Conservation (phyloP, 75 land plant species). For the Adiantum capillusveneris region DNA sequence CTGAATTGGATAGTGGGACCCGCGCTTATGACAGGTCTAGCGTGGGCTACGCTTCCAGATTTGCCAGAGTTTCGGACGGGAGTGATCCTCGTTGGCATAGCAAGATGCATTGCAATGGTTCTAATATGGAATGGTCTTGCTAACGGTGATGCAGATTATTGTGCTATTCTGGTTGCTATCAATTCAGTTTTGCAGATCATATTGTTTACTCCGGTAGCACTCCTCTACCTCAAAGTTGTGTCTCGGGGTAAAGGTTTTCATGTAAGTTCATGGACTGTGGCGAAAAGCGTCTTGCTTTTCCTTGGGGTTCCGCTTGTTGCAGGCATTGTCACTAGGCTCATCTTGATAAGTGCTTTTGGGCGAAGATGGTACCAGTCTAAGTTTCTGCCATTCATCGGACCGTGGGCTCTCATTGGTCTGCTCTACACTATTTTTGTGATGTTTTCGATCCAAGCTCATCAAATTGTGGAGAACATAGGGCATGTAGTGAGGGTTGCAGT, state of each 20-base stretch:
- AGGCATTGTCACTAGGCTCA: conserved; percentile 22
- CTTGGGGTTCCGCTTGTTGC: conserved; percentile 31
- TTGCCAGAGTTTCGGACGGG: conserved; percentile 31
- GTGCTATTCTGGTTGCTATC: conserved; percentile 35
- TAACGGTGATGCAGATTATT: conserved; percentile 25
- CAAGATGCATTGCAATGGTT: conserved; percentile 44
- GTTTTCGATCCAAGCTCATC: conserved; percentile 36
- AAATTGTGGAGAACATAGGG: no score
- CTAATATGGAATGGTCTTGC: conserved; percentile 44
- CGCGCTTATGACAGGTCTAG: conserved; percentile 37
- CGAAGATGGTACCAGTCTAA: conserved; percentile 23
- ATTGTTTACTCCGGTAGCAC: conserved; percentile 27
- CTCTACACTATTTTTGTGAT: conserved; percentile 43
- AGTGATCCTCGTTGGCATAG: conserved; percentile 39
- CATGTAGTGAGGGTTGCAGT: no score
- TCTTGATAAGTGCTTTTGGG: conserved; percentile 10
- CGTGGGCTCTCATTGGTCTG: conserved; percentile 35
- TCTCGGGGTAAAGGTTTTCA: conserved; percentile 20
- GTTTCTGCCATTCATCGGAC: no score
- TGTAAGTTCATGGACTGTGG: conserved; percentile 27
- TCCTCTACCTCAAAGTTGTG: conserved; percentile 35
- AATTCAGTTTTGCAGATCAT: conserved; percentile 34
- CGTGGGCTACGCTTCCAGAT: conserved; percentile 47
- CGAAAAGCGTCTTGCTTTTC: conserved; percentile 36
- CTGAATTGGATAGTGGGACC: conserved; percentile 37